Evolutionary conservation across 2,329 filamentous ascomycete genomes (phyloP).

Genomic region (Aspergillus sp.): DNA sequence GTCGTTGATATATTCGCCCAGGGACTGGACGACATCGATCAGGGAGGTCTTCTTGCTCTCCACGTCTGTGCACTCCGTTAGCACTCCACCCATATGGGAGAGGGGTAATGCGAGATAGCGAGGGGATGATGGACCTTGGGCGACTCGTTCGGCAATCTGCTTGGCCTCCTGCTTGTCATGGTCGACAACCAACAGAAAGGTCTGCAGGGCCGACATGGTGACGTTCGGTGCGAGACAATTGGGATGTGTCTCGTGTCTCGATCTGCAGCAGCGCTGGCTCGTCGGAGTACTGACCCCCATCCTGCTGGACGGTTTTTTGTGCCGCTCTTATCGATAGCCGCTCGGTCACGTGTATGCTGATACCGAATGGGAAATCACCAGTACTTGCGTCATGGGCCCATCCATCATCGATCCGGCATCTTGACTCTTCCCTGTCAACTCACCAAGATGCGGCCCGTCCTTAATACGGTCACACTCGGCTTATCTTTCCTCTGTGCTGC

Average conservation of each 20-base stretch:
- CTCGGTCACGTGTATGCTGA: constrained; percentile 13
- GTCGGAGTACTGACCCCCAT: neutral
- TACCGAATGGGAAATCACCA: constrained; percentile 12
- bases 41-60: constrained; percentile 60
- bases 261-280: neutral
- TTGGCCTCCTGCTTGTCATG: constrained; percentile 46
- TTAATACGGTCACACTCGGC: constrained; percentile 3
- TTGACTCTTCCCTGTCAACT: neutral
- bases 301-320: constrained; percentile 19
- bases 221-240: constrained; percentile 9
- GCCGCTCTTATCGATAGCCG: constrained; percentile 23
- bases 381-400: constrained; percentile 21
- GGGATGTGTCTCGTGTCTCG: constrained; percentile 6
- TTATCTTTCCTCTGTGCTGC: constrained; percentile 10
- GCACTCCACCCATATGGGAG: neutral
- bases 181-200: constrained; percentile 48
- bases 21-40: constrained; percentile 60
- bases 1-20: constrained; percentile 66
- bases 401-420: neutral
- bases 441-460: constrained; percentile 12
- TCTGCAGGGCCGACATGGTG: constrained; percentile 48
- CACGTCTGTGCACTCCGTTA: constrained; percentile 45
- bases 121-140: constrained; percentile 36
- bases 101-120: neutral
- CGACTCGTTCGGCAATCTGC: constrained; percentile 42